Base-by-base conservation (phyloP, 2,329 filamentous ascomycete genomes). In the Thyridium curvatum region DNA sequence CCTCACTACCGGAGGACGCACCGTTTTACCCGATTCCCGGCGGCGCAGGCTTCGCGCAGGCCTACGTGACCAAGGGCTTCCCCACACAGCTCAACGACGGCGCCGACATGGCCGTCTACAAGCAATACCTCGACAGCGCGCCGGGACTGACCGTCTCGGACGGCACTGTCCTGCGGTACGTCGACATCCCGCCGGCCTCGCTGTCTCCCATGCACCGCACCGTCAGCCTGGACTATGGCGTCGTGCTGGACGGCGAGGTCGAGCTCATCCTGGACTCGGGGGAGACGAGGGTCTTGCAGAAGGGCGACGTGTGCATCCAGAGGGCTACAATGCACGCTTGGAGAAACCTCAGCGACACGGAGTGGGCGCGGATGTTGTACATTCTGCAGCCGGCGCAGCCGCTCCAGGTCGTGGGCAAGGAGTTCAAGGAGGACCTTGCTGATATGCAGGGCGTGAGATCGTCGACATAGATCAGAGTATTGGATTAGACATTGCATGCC, bases 281-380 rank as follows among this genome's bases (percentile, higher is more conserved):
- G 4, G 65, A 65, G 34, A 56, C 43, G 35, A 52, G 54, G n/a
- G 32, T 57, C 8, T 54, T 72, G 58, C 48, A 57, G 35, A 55
- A 58, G 30, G 69, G 69, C 1, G 68, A 72, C 49, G 54, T 70
- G 12, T 59, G 60, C 12, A 59, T 72, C 13, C 68, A 72, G 51
- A 53, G 69, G 34, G 67, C 54, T 4, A 69, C 66, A 9, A 64
- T 59, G 49, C 67, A 70, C 50, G 58, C 54, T n/a, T 69, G 65
- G 65, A 46, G 52, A 18, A 68, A 69, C 39, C 46, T 48, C 13
- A 65, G 64, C 39, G 45, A 58, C 30, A 68, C 58, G 0, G 61
- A 65, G 14, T 72, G 68, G 69, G 60, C 63, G 3, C 54, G 69
- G 14, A 66, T 72, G 59, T 38, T 55, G 49, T 56, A 69, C 53